phyloP scores from a whole-genome alignment of 1,284 basidiomycete genomes.

The Malassezia restricta region DNA sequence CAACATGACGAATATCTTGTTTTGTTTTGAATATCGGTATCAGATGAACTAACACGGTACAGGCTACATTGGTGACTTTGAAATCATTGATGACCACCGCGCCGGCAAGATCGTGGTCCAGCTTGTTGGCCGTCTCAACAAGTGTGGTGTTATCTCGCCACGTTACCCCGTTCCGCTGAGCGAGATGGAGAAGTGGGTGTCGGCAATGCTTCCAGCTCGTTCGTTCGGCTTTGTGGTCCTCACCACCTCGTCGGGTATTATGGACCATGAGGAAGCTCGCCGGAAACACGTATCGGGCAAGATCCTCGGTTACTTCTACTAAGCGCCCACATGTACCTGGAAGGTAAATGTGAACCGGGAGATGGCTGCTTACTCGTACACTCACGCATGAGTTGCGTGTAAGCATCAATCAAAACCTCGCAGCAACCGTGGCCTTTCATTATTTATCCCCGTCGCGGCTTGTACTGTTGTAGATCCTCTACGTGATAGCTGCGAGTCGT shows the following conservation, averaged over 20 bases:
- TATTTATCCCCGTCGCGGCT: slow-evolving; percentile 4
- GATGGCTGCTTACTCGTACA: neutral
- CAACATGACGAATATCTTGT: slow-evolving; percentile 15
- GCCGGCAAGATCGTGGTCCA: slow-evolving; percentile 97
- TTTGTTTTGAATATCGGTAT: neutral
- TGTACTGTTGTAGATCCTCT: slow-evolving; percentile 12
- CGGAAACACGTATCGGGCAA: slow-evolving; percentile 95
- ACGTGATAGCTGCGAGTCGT: slow-evolving; percentile 11
- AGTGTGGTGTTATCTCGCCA: slow-evolving; percentile 91
- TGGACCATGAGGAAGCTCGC: slow-evolving; percentile 98
- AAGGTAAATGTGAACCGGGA: neutral
- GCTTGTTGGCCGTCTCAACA: slow-evolving; percentile 96
- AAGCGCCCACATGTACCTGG: slow-evolving; percentile 11
- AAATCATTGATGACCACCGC: slow-evolving; percentile 98
- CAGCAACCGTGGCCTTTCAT: slow-evolving; percentile 4
- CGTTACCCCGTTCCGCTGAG: slow-evolving; percentile 90
- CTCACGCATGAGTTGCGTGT: neutral
- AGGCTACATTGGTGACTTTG: slow-evolving; percentile 99
- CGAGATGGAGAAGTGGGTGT: slow-evolving; percentile 74
- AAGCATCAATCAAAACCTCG: slow-evolving; percentile 11
- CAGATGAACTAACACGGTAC: slow-evolving; percentile 2
- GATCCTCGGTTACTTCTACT: slow-evolving; percentile 48
- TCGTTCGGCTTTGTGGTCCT: slow-evolving; percentile 93
- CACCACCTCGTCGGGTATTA: slow-evolving; percentile 93
- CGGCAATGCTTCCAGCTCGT: slow-evolving; percentile 52